These are phyloP conservation scores for Aspergillus haitiensis DNA, from an alignment of 495 filamentous ascomycete species.

Conservation along the genomic window DNA sequence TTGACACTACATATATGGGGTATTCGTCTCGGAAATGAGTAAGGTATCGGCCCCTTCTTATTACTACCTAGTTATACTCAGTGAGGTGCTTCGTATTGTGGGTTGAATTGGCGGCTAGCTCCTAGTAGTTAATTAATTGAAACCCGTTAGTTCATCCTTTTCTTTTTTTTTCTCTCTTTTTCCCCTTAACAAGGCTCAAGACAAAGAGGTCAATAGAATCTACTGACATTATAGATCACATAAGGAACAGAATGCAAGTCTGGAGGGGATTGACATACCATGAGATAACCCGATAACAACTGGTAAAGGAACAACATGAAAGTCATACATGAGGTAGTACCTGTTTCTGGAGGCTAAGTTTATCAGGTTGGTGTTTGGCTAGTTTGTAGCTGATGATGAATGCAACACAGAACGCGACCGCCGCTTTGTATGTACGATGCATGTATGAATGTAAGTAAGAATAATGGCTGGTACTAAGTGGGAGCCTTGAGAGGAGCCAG, in stretches of 20 bases:
- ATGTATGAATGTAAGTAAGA: neutral
- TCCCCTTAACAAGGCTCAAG: too few relatives aligned
- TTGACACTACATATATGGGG: too few relatives aligned
- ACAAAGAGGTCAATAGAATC: neutral
- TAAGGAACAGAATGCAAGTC: too few relatives aligned
- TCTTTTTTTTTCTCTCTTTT: too few relatives aligned
- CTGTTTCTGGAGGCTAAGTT: constrained; percentile 9
- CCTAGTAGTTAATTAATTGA: too few relatives aligned
- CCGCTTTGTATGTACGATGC: constrained; percentile 10
- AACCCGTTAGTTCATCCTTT: too few relatives aligned
- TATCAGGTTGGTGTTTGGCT: constrained; percentile 14
- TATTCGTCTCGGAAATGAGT: too few relatives aligned
- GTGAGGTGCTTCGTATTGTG: too few relatives aligned
- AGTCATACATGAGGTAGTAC: constrained; percentile 14
- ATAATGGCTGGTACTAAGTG: neutral
- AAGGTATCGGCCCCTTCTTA: too few relatives aligned
- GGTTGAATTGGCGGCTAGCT: too few relatives aligned
- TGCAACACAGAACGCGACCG: constrained; percentile 25
- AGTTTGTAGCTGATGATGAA: constrained; percentile 19
- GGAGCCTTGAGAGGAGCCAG: neutral
- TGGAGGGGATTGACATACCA: neutral
- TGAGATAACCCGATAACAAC: neutral
- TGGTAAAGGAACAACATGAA: constrained; percentile 10
- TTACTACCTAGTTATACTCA: too few relatives aligned
- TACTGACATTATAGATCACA: neutral